Evolutionary conservation across 1,284 basidiomycete species (phyloP).

Genomic region (Sanguinoderma infundibulare): DNA sequence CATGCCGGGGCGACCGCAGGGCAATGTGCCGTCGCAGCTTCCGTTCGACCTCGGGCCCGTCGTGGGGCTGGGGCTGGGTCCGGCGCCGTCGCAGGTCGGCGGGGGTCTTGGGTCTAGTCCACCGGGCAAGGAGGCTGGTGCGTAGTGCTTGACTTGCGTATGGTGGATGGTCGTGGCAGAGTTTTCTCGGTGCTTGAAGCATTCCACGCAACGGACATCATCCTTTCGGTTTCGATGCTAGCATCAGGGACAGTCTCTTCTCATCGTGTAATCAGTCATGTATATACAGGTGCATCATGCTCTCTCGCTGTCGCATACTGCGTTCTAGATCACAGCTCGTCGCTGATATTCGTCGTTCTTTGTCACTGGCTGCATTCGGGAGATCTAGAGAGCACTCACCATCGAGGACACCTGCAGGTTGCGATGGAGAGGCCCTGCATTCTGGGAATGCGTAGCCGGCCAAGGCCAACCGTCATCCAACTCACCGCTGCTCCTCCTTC

Average conservation of each 20-base stretch:
- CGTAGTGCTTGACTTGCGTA: not conserved
- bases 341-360: not conserved
- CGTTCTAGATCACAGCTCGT: not conserved
- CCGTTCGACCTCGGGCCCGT: conserved; percentile 8
- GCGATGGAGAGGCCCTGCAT: not conserved
- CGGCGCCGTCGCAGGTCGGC: not conserved
- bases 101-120: not conserved
- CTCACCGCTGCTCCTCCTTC: conserved; percentile 17
- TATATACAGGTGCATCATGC: conserved; percentile 4
- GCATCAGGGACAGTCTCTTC: not conserved
- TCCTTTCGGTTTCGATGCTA: not conserved
- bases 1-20: conserved; percentile 12
- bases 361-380: not conserved
- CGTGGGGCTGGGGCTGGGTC: not conserved
- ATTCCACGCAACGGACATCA: not conserved
- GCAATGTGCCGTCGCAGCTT: conserved; percentile 6
- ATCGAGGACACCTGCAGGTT: not conserved
- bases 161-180: not conserved
- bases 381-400: no score
- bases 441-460: not conserved
- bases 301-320: not conserved
- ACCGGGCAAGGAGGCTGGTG: not conserved
- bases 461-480: no score
- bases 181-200: not conserved
- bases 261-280: not conserved